A percentile compares a stretch with the other conserved stretches of the same genome.
phyloP scores from a whole-genome alignment of 306 rosid genomes.

The Senna tora region DNA sequence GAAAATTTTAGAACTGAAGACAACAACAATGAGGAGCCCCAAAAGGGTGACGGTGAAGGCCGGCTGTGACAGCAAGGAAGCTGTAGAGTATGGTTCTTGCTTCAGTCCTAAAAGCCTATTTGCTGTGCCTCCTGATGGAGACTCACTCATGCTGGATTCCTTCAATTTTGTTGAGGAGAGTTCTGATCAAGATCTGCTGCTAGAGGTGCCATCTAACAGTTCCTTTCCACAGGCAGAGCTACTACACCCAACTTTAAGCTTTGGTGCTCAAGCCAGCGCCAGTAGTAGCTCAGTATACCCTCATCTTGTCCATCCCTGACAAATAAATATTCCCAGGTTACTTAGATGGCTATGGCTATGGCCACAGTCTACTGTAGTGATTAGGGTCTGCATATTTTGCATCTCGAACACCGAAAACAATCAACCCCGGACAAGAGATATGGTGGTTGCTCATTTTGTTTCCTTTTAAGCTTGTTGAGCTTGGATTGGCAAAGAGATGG shows the following conservation, averaged over 20 bases:
- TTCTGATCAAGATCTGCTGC: conserved; percentile 78
- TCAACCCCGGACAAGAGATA: conserved; percentile 50
- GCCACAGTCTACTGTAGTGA: conserved; percentile 42
- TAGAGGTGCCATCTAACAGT: conserved; percentile 82
- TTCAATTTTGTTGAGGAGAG: conserved; percentile 69
- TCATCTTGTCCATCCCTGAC: conserved; percentile 51
- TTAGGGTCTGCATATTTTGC: conserved; percentile 50
- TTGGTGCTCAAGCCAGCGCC: conserved; percentile 80
- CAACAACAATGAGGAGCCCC: conserved; percentile 81
- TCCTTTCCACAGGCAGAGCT: conserved; percentile 96
- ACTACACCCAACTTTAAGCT: conserved; percentile 56
- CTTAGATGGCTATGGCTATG: conserved; percentile 35
- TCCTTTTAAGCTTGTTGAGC: conserved; percentile 51
- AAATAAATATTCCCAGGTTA: not conserved
- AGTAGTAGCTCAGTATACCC: conserved; percentile 77
- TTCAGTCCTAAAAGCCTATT: conserved; percentile 86
- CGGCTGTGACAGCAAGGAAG: conserved; percentile 63
- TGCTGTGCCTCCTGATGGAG: conserved; percentile 80
- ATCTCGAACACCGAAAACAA: conserved; percentile 39
- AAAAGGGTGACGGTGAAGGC: conserved; percentile 60
- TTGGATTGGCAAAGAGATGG: conserved; percentile 48
- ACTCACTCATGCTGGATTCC: conserved; percentile 67
- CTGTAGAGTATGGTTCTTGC: conserved; percentile 68
- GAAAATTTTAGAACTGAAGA: conserved; percentile 71
- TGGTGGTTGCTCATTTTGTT: conserved; percentile 54